Base-by-base conservation (phyloP, 441 rosid species). In the Brassica hybrid region DNA sequence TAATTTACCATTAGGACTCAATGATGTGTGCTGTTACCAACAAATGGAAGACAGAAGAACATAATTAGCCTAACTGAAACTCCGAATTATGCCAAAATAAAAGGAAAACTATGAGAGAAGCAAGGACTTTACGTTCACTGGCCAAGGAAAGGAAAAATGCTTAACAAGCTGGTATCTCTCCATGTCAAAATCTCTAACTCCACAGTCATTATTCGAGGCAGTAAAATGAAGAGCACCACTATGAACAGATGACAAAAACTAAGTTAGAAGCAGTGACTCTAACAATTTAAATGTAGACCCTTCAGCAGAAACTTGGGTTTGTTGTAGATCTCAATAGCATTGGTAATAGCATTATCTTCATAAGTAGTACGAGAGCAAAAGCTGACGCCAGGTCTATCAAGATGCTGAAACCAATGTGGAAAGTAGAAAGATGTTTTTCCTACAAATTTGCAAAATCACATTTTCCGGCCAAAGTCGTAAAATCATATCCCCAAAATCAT, bases 251-350 rank as follows among this genome's bases (percentile, higher is more conserved):
- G 71, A 43, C 57, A 73, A 58, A 76, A 19, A 12, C 30, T 52
- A 83, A n/a, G n/a, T n/a, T n/a, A n/a, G n/a, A n/a, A n/a, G n/a
- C n/a, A n/a, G n/a, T n/a, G n/a, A n/a, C n/a, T n/a, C n/a, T n/a
- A n/a, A n/a, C n/a, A n/a, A n/a, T n/a, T n/a, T n/a, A n/a, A n/a
- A n/a, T n/a, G n/a, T n/a, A n/a, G n/a, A n/a, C n/a, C n/a, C n/a
- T n/a, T n/a, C n/a, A n/a, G n/a, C n/a, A n/a, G n/a, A n/a, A n/a
- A n/a, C n/a, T n/a, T n/a, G n/a, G n/a, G n/a, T n/a, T n/a, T n/a
- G n/a, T n/a, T n/a, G 79, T 91, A 94, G 67, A 94, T 92, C 84
- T 94, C 97, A 74, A 94, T 84, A 13, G 98, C 94, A 80, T 92
- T 94, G 61, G 96, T 92, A 74, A 94, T 92, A 19, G 96, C 97